A percentile compares a stretch with the other conserved stretches of the same genome.
These are phyloP conservation scores for Gracilaria domingensis DNA, from an alignment of 23 red algal species.

Conservation along the genomic window DNA sequence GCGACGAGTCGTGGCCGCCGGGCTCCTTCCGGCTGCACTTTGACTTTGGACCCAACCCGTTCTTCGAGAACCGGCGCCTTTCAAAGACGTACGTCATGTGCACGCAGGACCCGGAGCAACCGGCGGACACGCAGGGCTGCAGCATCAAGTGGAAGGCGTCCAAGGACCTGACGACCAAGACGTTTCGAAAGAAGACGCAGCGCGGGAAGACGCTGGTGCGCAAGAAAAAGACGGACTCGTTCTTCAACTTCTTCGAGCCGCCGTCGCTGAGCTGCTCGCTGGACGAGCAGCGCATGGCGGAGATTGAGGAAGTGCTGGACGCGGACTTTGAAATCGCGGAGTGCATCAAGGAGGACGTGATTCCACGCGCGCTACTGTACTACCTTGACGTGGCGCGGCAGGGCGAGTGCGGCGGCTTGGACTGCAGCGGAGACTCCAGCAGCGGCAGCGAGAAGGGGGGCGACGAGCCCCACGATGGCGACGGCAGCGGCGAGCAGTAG, in stretches of 20 bases:
- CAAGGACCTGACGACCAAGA: constrained; percentile 76
- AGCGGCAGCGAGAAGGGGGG: background rate
- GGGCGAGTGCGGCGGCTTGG: constrained; percentile 21
- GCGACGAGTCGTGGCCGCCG: background rate
- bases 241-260: constrained; percentile 90
- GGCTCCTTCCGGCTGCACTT: constrained; percentile 68
- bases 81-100: constrained; percentile 79
- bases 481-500: background rate
- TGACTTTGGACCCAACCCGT: constrained; percentile 67
- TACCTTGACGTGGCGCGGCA: constrained; percentile 50
- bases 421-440: constrained; percentile 1
- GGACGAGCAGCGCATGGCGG: constrained; percentile 36
- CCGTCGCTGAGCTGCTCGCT: constrained; percentile 27
- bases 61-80: constrained; percentile 63
- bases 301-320: constrained; percentile 67
- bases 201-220: constrained; percentile 32
- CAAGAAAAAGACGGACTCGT: constrained; percentile 66
- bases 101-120: constrained; percentile 23
- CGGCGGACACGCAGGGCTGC: constrained; percentile 20
- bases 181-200: constrained; percentile 48
- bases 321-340: constrained; percentile 82
- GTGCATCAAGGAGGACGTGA: constrained; percentile 54
- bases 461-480: background rate
- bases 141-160: constrained; percentile 69
- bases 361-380: constrained; percentile 70